phyloP scores from a whole-genome alignment of 2,329 filamentous ascomycete species.

The Atkinsonella hypoxylon region DNA sequence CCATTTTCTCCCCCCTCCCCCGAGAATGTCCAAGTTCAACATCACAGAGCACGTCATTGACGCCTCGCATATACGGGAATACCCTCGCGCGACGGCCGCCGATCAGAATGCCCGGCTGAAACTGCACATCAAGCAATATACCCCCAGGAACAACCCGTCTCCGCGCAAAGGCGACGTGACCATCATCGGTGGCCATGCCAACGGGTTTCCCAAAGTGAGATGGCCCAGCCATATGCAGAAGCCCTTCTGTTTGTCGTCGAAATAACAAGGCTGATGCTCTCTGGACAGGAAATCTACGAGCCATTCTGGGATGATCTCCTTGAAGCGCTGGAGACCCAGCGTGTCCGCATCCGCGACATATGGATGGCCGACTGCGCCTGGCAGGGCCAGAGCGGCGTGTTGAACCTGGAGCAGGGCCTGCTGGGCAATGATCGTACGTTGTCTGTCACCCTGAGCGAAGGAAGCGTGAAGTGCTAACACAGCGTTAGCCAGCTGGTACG shows the following conservation, averaged over 20 bases:
- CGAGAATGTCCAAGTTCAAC: constrained; percentile 31
- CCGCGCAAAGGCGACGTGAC: constrained; percentile 69
- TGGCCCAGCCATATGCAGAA: background rate
- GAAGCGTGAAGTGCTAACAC: background rate
- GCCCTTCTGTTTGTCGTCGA: too few relatives aligned
- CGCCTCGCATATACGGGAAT: constrained; percentile 72
- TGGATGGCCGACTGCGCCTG: constrained; percentile 87
- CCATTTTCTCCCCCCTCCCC: too few relatives aligned
- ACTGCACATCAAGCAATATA: constrained; percentile 80
- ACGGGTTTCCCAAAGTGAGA: constrained; percentile 77
- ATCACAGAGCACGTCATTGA: constrained; percentile 64
- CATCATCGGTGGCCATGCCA: constrained; percentile 77
- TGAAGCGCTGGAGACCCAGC: constrained; percentile 39
- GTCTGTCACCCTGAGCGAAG: too few relatives aligned
- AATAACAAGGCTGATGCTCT: too few relatives aligned
- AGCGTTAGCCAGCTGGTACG: constrained; percentile 63
- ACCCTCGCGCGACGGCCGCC: constrained; percentile 57
- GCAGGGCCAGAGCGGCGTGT: constrained; percentile 64
- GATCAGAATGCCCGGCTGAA: constrained; percentile 64
- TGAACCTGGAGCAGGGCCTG: constrained; percentile 52
- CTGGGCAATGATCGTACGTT: constrained; percentile 73
- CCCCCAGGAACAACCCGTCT: constrained; percentile 54
- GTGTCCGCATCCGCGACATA: constrained; percentile 64
- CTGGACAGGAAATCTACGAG: constrained; percentile 88
- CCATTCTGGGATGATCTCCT: constrained; percentile 80